Evolutionary conservation across 768 basidiomycete species (phyloP), one percentile per base, ranked within the genome.

Genomic region (Pleurotus citrinopileatus): DNA sequence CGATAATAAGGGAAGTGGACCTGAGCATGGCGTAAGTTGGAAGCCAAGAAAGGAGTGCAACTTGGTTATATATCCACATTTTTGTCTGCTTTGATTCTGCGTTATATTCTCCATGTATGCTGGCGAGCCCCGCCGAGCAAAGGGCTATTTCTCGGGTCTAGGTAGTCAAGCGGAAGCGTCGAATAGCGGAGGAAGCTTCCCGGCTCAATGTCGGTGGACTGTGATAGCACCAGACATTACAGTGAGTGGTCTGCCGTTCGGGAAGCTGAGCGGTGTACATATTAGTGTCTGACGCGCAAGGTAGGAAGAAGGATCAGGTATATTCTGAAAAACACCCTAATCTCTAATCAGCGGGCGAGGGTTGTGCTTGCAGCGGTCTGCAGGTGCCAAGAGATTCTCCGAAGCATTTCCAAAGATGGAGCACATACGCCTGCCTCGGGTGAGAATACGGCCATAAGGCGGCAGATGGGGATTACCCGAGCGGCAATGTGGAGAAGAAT

Each of bases 111-210:
- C 48, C 19, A 23, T n/a, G 29, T 36, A 32, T 36, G 26, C 9
- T 27, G 26, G 48, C 34, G 28, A n/a, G n/a, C n/a, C n/a, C 32
- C 48, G 23, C 34, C 48, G 29, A 51, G 48, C 43, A 51, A 51
- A 51, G 48, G 48, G 48, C 48, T 51, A 51, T 51, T 34, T 51
- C 48, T 51, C 48, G 48, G 45, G 19, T n/a, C 22, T n/a, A 37
- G 12, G 10, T 12, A 26, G 34, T 19, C n/a, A 51, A 51, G 48
- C 48, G 48, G 34, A 51, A 15, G 17, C 32, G 7, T 25, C 34
- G 20, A 32, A 23, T n/a, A 51, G 10, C 20, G 22, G 29, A 48
- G 28, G 23, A 48, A 26, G 27, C 17, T 22, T 12, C 9, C 13
- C 48, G 48, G 48, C 20, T 17, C 19, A 51, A 36, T 51, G 48